A percentile compares a stretch with the other conserved stretches of the same genome.
Conservation (phyloP, 306 rosid species). For the Elaeagnus macrophylla region DNA sequence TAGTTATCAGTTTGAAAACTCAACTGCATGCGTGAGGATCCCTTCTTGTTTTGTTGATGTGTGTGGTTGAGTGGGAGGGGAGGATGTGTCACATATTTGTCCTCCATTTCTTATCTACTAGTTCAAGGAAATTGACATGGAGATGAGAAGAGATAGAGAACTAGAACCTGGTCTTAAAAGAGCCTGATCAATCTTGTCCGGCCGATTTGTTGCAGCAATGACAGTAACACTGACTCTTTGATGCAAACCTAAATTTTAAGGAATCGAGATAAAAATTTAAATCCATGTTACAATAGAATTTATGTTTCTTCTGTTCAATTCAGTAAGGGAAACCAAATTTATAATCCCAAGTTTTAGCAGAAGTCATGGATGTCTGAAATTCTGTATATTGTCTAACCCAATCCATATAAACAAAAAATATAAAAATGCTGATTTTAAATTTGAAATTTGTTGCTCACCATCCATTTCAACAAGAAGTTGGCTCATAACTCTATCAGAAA, state of each 20-base stretch:
- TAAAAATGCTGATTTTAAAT: slow-evolving; percentile 7
- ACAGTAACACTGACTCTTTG: slow-evolving; percentile 78
- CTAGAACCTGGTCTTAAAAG: slow-evolving; percentile 77
- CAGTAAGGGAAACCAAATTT: not conserved
- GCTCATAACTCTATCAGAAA: slow-evolving; percentile 85
- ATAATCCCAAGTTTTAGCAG: not conserved
- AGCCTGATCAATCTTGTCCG: slow-evolving; percentile 86
- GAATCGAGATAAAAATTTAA: not conserved
- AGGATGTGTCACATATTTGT: not conserved
- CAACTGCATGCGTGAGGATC: not conserved
- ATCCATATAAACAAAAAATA: not conserved
- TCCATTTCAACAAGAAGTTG: slow-evolving; percentile 89
- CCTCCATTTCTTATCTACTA: no score
- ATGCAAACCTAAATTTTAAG: slow-evolving; percentile 57
- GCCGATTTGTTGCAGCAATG: slow-evolving; percentile 90
- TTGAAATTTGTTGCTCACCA: slow-evolving; percentile 47
- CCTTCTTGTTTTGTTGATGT: not conserved
- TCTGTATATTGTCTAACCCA: not conserved
- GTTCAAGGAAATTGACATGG: not conserved
- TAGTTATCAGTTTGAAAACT: slow-evolving; percentile 1
- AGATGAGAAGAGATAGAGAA: slow-evolving; percentile 4
- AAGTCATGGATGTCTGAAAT: not conserved
- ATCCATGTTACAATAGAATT: slow-evolving; percentile 6
- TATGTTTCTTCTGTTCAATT: not conserved
- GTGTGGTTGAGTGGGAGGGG: no score